Conservation (phyloP, 306 rosid genomes). For the Cucumis hystrix region DNA sequence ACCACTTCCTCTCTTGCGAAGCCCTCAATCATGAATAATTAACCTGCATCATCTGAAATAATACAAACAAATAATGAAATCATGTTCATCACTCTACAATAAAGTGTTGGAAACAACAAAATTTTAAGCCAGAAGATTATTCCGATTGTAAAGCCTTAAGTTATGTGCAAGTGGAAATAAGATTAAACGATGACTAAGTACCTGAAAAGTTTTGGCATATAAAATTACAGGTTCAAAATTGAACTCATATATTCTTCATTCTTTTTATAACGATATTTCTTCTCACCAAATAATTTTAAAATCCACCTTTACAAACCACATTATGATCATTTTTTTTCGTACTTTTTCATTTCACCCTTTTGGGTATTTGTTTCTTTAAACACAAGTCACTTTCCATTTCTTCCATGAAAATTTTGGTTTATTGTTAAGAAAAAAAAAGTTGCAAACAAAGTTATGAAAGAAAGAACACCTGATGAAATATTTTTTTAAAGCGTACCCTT, state of each 20-base stretch:
- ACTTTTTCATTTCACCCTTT: neutral
- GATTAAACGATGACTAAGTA: neutral
- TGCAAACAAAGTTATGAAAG: too few species aligned
- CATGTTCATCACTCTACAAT: neutral
- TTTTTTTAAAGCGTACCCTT: neutral
- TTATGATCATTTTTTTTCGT: neutral
- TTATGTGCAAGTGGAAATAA: neutral
- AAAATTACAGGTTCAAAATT: neutral
- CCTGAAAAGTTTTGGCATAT: neutral
- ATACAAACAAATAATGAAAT: neutral
- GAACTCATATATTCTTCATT: neutral
- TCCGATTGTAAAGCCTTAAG: neutral
- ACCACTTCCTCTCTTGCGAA: constrained; percentile 28
- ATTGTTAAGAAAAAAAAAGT: neutral
- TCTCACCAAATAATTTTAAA: neutral
- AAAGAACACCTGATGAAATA: neutral
- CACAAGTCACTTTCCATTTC: neutral
- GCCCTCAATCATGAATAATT: constrained; percentile 30
- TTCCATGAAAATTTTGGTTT: neutral
- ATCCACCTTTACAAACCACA: neutral
- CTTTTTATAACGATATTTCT: neutral
- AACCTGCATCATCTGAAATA: constrained; percentile 57
- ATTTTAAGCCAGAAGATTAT: neutral
- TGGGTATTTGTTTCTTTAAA: neutral
- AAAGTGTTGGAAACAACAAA: neutral